phyloP scores from a whole-genome alignment of 1,284 basidiomycete genomes.

The Naganishia sp. region DNA sequence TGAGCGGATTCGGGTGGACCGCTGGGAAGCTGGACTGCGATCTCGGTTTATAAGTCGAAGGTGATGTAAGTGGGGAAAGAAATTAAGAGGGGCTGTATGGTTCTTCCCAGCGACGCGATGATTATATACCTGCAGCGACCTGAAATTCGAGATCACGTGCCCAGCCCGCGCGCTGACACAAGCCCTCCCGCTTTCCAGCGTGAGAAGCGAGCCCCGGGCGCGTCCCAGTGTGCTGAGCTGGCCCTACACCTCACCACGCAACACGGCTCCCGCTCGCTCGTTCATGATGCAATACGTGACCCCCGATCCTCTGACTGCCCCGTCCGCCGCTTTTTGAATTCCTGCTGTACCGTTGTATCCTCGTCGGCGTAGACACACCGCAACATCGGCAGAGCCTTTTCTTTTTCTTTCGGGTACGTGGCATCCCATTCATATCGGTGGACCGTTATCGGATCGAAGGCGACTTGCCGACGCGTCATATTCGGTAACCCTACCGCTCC shows the following conservation, averaged over 20 bases:
- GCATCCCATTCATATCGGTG: too few species aligned
- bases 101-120: neutral
- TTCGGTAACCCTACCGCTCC: neutral
- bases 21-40: constrained; percentile 16
- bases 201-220: constrained; percentile 16
- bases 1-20: constrained; percentile 27
- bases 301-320: too few species aligned
- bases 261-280: too few species aligned
- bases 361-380: constrained; percentile 26
- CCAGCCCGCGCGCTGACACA: neutral
- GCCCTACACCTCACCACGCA: constrained; percentile 21
- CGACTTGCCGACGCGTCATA: neutral
- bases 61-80: constrained; percentile 24
- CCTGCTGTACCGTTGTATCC: constrained; percentile 20
- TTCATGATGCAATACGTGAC: constrained; percentile 3
- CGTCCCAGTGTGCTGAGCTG: constrained; percentile 23
- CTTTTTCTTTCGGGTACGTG: constrained; percentile 18
- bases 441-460: neutral
- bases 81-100: neutral
- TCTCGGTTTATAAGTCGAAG: constrained; percentile 31
- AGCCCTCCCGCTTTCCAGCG: neutral
- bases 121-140: constrained; percentile 8
- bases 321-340: neutral
- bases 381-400: neutral
- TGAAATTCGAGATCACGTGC: neutral